phyloP scores from a whole-genome alignment of 2,329 filamentous ascomycete species.

The Fusarium brachygibbosum region DNA sequence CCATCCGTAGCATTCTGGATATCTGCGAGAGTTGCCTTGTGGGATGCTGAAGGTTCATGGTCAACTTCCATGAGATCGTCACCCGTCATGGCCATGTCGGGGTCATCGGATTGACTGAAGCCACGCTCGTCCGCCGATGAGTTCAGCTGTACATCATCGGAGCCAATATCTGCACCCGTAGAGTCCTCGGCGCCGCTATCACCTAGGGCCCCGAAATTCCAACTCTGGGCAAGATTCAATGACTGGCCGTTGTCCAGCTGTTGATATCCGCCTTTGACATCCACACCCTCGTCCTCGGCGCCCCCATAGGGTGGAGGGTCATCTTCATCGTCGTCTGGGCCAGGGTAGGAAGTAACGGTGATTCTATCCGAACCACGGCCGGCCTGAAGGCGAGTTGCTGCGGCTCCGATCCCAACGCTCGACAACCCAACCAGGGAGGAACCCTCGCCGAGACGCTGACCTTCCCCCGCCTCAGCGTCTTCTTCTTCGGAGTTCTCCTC shows the following conservation, averaged over 20 bases:
- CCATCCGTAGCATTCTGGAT: slow-evolving; percentile 55
- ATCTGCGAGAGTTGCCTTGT: slow-evolving; percentile 40
- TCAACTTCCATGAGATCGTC: slow-evolving; percentile 27
- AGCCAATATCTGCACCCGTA: slow-evolving; percentile 56
- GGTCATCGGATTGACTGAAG: slow-evolving; percentile 44
- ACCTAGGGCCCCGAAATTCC: slow-evolving; percentile 62
- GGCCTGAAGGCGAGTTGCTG: slow-evolving; percentile 77
- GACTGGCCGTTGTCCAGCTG: slow-evolving; percentile 48
- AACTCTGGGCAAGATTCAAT: slow-evolving; percentile 56
- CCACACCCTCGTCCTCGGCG: slow-evolving; percentile 65
- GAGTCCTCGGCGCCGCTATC: slow-evolving; percentile 51
- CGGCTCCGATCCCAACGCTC: slow-evolving; percentile 85
- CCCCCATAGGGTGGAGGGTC: slow-evolving; percentile 55
- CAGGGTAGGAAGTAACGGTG: slow-evolving; percentile 49
- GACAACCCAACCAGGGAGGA: slow-evolving; percentile 92
- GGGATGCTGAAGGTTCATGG: slow-evolving; percentile 31
- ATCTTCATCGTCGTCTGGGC: slow-evolving; percentile 50
- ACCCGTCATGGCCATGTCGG: slow-evolving; percentile 52
- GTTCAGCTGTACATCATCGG: slow-evolving; percentile 60
- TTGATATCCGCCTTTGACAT: slow-evolving; percentile 54
- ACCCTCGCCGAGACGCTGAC: slow-evolving; percentile 83
- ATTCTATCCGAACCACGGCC: slow-evolving; percentile 66
- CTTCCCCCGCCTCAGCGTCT: slow-evolving; percentile 76
- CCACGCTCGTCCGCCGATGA: slow-evolving; percentile 56
- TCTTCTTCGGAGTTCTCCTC: slow-evolving; percentile 63